A percentile compares a stretch with the other conserved stretches of the same genome.
phyloP scores from a whole-genome alignment of 2,329 filamentous ascomycete species.

The Tolypocladium endophyticum region DNA sequence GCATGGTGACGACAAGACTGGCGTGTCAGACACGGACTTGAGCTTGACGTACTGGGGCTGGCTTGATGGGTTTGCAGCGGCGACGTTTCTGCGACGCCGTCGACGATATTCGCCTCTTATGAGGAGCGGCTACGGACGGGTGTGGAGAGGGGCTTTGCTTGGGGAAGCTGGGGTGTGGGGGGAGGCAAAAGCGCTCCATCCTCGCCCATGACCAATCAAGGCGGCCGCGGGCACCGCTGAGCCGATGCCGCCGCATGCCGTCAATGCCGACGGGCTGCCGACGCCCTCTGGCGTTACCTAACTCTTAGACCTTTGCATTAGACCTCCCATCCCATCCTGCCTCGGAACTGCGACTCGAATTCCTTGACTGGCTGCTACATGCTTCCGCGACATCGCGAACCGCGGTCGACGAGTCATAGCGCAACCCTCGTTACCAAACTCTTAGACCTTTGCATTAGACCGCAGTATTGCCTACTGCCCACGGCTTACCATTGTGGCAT shows the following conservation, averaged over 20 bases:
- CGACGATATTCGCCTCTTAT: conserved; percentile 1
- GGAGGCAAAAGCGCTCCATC: not conserved
- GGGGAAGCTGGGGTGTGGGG: not conserved
- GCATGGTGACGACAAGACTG: conserved; percentile 24
- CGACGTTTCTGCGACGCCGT: not conserved
- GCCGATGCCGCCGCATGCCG: conserved; percentile 10
- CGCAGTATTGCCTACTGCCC: not conserved
- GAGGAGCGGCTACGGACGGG: conserved; percentile 2
- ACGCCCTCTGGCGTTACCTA: not conserved
- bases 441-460: not conserved
- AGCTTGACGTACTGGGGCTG: conserved; percentile 1
- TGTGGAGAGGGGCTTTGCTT: not conserved
- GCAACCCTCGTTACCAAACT: not conserved
- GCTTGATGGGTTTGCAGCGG: not conserved
- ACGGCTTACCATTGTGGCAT: not conserved
- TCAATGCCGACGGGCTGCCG: conserved; percentile 1
- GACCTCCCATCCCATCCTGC: not conserved
- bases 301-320: too few species aligned
- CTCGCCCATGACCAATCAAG: not conserved
- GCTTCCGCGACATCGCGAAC: not conserved
- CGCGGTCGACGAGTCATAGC: not conserved
- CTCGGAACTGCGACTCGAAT: too few species aligned
- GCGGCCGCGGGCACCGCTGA: conserved; percentile 1
- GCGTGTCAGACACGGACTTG: not conserved
- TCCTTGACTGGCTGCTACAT: not conserved